Evolutionary conservation across 2,329 filamentous ascomycete genomes (phyloP).

Genomic region (Hypoxylon sp.): DNA sequence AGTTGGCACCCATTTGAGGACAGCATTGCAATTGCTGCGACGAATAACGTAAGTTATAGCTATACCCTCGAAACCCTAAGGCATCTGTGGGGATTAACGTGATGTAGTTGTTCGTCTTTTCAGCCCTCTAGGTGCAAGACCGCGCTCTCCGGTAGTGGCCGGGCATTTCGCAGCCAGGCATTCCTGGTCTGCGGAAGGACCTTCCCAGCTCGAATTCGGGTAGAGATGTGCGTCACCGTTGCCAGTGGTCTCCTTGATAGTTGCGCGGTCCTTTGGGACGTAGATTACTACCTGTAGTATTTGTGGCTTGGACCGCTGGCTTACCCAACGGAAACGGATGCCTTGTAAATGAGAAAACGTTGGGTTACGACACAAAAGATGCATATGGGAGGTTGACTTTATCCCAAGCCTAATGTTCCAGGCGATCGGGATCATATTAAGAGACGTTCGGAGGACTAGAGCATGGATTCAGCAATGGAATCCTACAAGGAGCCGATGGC

Average conservation of each 20-base stretch:
- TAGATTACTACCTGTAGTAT: slow-evolving; percentile 38
- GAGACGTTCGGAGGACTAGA: slow-evolving; percentile 28
- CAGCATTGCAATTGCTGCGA: slow-evolving; percentile 98
- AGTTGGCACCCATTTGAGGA: slow-evolving; percentile 99
- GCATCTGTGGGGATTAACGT: slow-evolving; percentile 45
- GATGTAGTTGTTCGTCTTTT: slow-evolving; percentile 80
- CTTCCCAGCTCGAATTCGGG: slow-evolving; percentile 25
- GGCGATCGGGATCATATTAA: slow-evolving; percentile 27
- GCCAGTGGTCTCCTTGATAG: slow-evolving; percentile 39
- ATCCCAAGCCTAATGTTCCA: slow-evolving; percentile 31
- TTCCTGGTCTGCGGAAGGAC: slow-evolving; percentile 26
- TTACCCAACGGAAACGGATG: slow-evolving; percentile 43
- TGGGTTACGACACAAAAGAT: slow-evolving; percentile 52
- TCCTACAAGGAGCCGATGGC: slow-evolving; percentile 36
- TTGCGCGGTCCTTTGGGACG: slow-evolving; percentile 31
- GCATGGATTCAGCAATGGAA: slow-evolving; percentile 38
- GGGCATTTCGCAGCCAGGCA: slow-evolving; percentile 30
- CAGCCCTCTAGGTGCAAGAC: slow-evolving; percentile 69
- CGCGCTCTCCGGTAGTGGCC: slow-evolving; percentile 27
- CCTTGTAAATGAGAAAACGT: slow-evolving; percentile 43
- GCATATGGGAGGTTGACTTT: slow-evolving; percentile 50
- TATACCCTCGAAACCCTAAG: neutral
- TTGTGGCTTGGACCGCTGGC: slow-evolving; percentile 32
- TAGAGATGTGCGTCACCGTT: slow-evolving; percentile 33
- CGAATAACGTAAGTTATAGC: slow-evolving; percentile 88